A percentile compares a stretch with the other conserved stretches of the same genome.
Evolutionary conservation across 163 green algal genomes (phyloP).

Genomic region (Chlorella variabilis): DNA sequence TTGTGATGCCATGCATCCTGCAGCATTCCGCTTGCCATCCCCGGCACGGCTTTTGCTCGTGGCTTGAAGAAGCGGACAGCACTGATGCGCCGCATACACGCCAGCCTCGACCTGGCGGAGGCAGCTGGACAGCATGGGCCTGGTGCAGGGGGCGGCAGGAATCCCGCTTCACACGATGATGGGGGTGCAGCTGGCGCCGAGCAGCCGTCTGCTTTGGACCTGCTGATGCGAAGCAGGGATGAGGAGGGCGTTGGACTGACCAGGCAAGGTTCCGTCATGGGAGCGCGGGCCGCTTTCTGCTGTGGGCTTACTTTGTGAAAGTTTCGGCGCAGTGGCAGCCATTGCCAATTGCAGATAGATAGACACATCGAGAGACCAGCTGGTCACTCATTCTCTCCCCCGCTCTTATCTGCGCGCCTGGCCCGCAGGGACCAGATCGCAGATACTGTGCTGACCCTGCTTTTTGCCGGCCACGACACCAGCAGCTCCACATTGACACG

Average conservation of each 20-base stretch:
- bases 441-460: conserved; percentile 47
- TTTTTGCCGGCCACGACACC: conserved; percentile 60
- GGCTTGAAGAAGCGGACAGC: not conserved
- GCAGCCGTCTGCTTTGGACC: not conserved
- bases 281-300: too few species aligned
- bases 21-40: conserved; percentile 8
- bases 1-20: too few species aligned
- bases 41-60: conserved; percentile 27
- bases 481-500: conserved; percentile 14
- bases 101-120: conserved; percentile 19
- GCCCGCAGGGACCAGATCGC: not conserved
- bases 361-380: too few species aligned
- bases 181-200: not conserved
- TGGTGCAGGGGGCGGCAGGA: too few species aligned
- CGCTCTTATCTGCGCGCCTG: too few species aligned
- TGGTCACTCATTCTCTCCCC: too few species aligned
- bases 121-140: not conserved
- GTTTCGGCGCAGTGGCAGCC: too few species aligned
- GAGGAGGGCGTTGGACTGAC: conserved; percentile 1
- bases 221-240: not conserved
- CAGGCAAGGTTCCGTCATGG: too few species aligned
- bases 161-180: not conserved
- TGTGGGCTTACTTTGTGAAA: too few species aligned
- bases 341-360: too few species aligned
- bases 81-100: conserved; percentile 31